These are phyloP conservation scores for Cercospora canescens DNA, from an alignment of 2,329 filamentous ascomycete species.

Conservation along the genomic window DNA sequence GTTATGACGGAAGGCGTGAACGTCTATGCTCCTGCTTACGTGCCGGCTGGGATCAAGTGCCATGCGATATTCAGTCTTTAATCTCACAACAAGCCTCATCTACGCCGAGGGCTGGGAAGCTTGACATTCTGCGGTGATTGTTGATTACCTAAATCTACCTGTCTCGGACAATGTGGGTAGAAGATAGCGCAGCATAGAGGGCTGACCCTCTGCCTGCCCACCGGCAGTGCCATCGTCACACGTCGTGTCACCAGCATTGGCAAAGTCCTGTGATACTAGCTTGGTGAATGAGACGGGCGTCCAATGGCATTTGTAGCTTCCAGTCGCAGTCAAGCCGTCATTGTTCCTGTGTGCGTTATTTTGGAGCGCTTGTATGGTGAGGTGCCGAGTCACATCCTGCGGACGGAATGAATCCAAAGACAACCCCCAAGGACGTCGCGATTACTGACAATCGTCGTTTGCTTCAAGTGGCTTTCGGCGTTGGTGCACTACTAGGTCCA, in stretches of 20 bases:
- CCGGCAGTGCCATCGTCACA: background rate
- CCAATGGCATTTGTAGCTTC: background rate
- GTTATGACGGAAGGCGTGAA: slow-evolving; percentile 6
- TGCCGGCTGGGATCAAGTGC: slow-evolving; percentile 4
- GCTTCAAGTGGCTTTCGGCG: background rate
- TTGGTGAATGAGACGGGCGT: background rate
- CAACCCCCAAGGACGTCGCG: background rate
- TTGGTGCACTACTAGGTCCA: slow-evolving; percentile 14
- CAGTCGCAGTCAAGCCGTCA: background rate
- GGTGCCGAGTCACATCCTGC: background rate
- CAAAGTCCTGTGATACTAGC: background rate
- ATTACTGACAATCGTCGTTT: background rate
- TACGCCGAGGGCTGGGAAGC: background rate
- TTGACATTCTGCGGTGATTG: background rate
- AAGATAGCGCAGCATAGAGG: background rate
- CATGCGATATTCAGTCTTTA: slow-evolving; percentile 1
- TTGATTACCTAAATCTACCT: background rate
- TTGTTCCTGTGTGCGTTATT: background rate
- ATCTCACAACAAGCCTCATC: background rate
- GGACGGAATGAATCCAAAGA: background rate
- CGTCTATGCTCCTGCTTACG: slow-evolving; percentile 1
- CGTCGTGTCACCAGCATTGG: background rate
- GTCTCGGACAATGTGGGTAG: background rate
- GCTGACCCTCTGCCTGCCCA: background rate
- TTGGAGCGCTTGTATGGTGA: background rate